phyloP scores from a whole-genome alignment of 116 monocot genomes.

The Phalaenopsis hybrid region DNA sequence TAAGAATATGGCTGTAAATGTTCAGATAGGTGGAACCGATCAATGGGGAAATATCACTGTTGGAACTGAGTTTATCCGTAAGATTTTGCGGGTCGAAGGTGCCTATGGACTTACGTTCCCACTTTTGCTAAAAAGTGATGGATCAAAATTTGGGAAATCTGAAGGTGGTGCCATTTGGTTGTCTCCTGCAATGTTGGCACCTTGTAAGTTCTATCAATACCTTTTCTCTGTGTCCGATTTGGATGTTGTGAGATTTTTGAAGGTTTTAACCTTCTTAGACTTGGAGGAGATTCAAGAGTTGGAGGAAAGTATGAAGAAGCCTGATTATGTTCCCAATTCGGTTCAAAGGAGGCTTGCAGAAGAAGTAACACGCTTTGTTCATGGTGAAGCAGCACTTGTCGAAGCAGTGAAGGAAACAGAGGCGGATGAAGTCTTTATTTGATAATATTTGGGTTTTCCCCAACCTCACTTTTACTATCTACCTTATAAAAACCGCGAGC shows the following conservation, averaged over 20 bases:
- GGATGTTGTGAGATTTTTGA: slow-evolving; percentile 79
- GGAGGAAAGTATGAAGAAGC: slow-evolving; percentile 64
- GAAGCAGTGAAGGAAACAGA: slow-evolving; percentile 80
- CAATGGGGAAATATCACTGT: slow-evolving; percentile 98
- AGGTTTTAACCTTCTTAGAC: slow-evolving; percentile 75
- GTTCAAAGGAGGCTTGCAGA: slow-evolving; percentile 73
- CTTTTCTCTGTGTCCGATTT: slow-evolving; percentile 81
- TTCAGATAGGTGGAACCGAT: slow-evolving; percentile 93
- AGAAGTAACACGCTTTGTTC: slow-evolving; percentile 81
- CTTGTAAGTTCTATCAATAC: slow-evolving; percentile 88
- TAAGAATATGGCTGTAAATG: slow-evolving; percentile 76
- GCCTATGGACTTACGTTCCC: slow-evolving; percentile 90
- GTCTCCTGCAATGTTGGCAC: slow-evolving; percentile 56
- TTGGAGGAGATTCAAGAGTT: slow-evolving; percentile 73
- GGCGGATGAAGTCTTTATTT: slow-evolving; percentile 6
- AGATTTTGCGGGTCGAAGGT: slow-evolving; percentile 71
- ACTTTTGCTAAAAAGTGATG: slow-evolving; percentile 84
- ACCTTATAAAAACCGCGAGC: too few relatives aligned
- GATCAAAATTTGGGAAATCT: slow-evolving; percentile 87
- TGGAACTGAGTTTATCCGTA: slow-evolving; percentile 83
- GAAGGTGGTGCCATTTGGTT: slow-evolving; percentile 86
- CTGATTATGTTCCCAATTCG: slow-evolving; percentile 64
- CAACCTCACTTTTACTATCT: too few relatives aligned
- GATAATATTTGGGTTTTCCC: too few relatives aligned
- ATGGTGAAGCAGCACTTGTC: slow-evolving; percentile 68